Evolutionary conservation across 2,329 filamentous ascomycete genomes (phyloP).

Genomic region (Aspergillus tamarii): DNA sequence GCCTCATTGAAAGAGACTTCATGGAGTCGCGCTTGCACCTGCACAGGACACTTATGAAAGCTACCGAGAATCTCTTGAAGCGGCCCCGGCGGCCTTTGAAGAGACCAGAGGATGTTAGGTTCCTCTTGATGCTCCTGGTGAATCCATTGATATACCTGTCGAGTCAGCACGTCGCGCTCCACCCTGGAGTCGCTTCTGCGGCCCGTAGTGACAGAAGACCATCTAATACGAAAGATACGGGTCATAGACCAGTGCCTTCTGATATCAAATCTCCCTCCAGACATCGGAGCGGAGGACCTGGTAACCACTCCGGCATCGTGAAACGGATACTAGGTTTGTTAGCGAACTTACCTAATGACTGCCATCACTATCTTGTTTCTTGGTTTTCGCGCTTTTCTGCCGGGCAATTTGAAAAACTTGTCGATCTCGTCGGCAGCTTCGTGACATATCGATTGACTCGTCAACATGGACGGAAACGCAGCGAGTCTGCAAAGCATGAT

Average conservation of each 20-base stretch:
- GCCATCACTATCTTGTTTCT: slow-evolving; percentile 73
- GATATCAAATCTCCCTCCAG: slow-evolving; percentile 15
- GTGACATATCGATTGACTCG: slow-evolving; percentile 78
- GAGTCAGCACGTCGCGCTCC: slow-evolving; percentile 20
- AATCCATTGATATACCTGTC: slow-evolving; percentile 73
- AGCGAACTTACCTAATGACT: slow-evolving; percentile 73
- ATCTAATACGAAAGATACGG: slow-evolving; percentile 30
- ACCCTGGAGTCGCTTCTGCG: slow-evolving; percentile 20
- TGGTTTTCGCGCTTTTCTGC: slow-evolving; percentile 77
- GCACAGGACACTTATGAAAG: slow-evolving; percentile 73
- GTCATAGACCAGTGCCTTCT: slow-evolving; percentile 21
- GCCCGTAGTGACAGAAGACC: slow-evolving; percentile 32
- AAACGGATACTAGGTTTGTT: slow-evolving; percentile 82
- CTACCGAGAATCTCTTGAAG: slow-evolving; percentile 77
- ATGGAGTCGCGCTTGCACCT: slow-evolving; percentile 68
- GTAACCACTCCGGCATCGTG: slow-evolving; percentile 79
- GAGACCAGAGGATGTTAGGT: slow-evolving; percentile 71
- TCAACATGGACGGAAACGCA: slow-evolving; percentile 68
- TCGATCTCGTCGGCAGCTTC: slow-evolving; percentile 77
- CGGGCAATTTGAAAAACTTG: slow-evolving; percentile 69
- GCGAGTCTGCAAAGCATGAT: slow-evolving; percentile 59
- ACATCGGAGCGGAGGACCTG: slow-evolving; percentile 48
- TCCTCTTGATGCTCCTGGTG: slow-evolving; percentile 74
- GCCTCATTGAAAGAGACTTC: slow-evolving; percentile 56
- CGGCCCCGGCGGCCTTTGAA: slow-evolving; percentile 72